A percentile compares a stretch with the other conserved stretches of the same genome.
Evolutionary conservation across 805 yeast genomes (phyloP).

Genomic region (Suhomyces pyralidae): DNA sequence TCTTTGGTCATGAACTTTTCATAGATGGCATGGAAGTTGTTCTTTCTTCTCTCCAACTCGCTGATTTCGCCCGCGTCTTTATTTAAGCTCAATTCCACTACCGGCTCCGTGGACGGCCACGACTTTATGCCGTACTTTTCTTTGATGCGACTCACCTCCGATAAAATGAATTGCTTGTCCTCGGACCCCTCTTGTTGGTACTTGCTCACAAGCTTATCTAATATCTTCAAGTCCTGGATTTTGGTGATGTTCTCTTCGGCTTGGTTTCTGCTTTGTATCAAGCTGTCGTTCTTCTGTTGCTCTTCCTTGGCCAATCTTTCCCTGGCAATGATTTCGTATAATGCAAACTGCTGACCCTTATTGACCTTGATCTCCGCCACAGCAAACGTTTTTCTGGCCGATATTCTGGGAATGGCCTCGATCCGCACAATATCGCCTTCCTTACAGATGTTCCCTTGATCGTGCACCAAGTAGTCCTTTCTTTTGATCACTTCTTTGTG

Average conservation of each 20-base stretch:
- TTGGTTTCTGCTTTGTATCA: constrained; percentile 44
- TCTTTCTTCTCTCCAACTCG: constrained; percentile 27
- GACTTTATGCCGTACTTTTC: constrained; percentile 34
- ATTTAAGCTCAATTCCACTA: constrained; percentile 31
- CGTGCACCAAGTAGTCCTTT: constrained; percentile 88
- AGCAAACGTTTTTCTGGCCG: constrained; percentile 80
- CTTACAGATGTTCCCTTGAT: constrained; percentile 84
- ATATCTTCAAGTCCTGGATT: constrained; percentile 36
- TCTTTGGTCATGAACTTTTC: constrained; percentile 31
- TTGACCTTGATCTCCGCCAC: constrained; percentile 87
- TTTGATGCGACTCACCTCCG: constrained; percentile 36
- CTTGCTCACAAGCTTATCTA: constrained; percentile 28
- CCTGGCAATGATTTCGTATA: constrained; percentile 72
- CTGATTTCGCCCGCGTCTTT: constrained; percentile 25
- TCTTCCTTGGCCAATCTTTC: constrained; percentile 67
- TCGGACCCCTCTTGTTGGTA: constrained; percentile 22
- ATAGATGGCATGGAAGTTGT: constrained; percentile 27
- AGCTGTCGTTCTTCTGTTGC: constrained; percentile 49
- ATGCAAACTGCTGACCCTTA: constrained; percentile 88
- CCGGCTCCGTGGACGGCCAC: constrained; percentile 43
- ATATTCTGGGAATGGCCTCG: constrained; percentile 81
- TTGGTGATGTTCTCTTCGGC: constrained; percentile 26
- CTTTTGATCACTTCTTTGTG: constrained; percentile 74
- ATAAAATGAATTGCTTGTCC: constrained; percentile 21
- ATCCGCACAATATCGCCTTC: constrained; percentile 96